Base-by-base conservation (phyloP, 768 basidiomycete species). In the Pisolithus sp. region DNA sequence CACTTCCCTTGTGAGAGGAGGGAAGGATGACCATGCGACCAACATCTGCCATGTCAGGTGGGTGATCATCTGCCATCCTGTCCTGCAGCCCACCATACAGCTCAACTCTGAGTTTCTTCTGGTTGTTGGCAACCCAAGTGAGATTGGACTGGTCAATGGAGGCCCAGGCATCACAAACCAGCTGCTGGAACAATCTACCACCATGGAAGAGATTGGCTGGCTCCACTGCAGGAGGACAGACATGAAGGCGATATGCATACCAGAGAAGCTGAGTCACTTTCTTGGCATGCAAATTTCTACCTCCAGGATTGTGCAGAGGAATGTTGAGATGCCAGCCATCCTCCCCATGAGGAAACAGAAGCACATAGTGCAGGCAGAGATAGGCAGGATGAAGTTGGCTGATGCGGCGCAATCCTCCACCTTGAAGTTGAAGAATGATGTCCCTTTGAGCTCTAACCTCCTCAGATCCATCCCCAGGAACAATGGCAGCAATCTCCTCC, bases 91-190 rank as follows among this genome's bases (percentile, higher is more conserved):
- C 73, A 23, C 53, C 50, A 52, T 73, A 74, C 0, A 72, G 36
- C 2, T 70, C 57, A 3, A 71, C 64, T 3, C 73, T 62, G 7
- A 78, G 51, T 10, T 45, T 51, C 2, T 17, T 47, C 43, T 79
- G 74, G 53, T 78, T 68, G 5, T 55, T 21, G 4, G 49, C 23
- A 5, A 71, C 39, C 60, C 61, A 80, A 9, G 37, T 47, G 0
- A 82, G 62, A 2, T 63, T 59, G 7, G 43, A 56, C 20, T 78
- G 75, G 2, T 81, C 76, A 24, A 69, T 59, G 0, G 65, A 59
- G 15, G 78, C 76, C 71, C 69, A 81, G 2, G 54, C 59, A 66
- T 81, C 76, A 43, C 72, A 71, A 36, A 75, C 46, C 54, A 67
- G 75, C 41, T 77, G 69, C 23, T 44, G 42, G 34, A 80, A 69